Evolutionary conservation across 2,329 filamentous ascomycete genomes (phyloP), one percentile per base, ranked within the genome.

Genomic region (Cadophora luteo-olivacea): DNA sequence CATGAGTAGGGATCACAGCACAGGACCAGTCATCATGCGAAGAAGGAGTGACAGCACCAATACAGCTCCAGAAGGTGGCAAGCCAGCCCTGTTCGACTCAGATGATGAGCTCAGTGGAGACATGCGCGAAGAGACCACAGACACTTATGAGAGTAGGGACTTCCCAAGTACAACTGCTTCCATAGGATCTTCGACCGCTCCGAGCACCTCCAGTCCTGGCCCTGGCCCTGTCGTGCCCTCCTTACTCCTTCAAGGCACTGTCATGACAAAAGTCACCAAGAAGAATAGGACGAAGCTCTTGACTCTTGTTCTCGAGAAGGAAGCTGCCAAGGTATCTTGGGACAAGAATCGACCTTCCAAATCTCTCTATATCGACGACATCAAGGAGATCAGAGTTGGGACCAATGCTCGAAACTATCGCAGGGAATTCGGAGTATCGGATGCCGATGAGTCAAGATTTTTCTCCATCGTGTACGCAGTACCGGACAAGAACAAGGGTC

Each of bases 301-400:
- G 74, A 82, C 82, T 33, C 83, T 91, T 41, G 88, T 91, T 64
- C 88, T 98, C 29, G 93, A 98, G 75, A 86, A 91, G 29, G 91
- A 95, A 76, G 87, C 91, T 1, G 94, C 92, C 69, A 96, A 94
- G 79, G 92, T 99, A 29, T 91, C 87, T 32, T 98, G 95, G 95
- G 92, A 97, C 79, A 87, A 89, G 58, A 88, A 86, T 9, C 89
- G 92, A 45, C 90, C 92, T 0, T 87, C 89, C 29, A 98, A 97
- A 79, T 89, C 89, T 64, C 91, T 99, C 72, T 97, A 97, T 79
- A 92, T 99, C 71, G 96, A 99, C 76, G 94, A 98, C 78, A 95
- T 99, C 75, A 91, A 92, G 76, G 94, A 97, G 77, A 94, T 98
- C 60, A 90, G 94, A 70, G 89, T 90, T 41, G 94, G 93, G 22